Percentiles rank a stretch among this genome's conserved stretches.
Evolutionary conservation across 352 stramenopile species (phyloP).

Genomic region (Pythium chondricola): DNA sequence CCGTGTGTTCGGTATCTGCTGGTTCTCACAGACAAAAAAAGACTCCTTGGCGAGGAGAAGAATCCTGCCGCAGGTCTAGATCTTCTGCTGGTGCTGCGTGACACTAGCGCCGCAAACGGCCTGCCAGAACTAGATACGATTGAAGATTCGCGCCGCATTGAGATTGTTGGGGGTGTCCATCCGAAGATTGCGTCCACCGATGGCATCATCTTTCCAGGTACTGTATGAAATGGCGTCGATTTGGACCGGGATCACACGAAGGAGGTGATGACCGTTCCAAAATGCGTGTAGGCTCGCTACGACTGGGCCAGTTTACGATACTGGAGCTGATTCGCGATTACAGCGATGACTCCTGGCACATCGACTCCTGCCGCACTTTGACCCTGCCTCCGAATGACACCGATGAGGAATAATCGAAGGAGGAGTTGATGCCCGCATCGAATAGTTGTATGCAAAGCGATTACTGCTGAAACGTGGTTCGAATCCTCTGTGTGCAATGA

Average conservation of each 20-base stretch:
- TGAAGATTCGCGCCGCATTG: conserved; percentile 25
- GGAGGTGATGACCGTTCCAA: not conserved
- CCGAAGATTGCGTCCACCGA: conserved; percentile 32
- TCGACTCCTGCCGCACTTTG: conserved; percentile 20
- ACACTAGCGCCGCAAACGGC: conserved; percentile 31
- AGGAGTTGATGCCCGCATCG: too few species aligned
- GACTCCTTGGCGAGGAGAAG: conserved; percentile 47
- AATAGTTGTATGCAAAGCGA: too few species aligned
- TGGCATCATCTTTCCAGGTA: conserved; percentile 63
- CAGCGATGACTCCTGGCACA: conserved; percentile 40
- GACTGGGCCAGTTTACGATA: conserved; percentile 66
- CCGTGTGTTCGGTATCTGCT: too few species aligned
- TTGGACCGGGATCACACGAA: not conserved
- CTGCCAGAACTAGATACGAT: conserved; percentile 28
- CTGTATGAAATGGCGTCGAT: not conserved
- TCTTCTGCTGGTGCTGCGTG: conserved; percentile 59
- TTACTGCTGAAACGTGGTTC: too few species aligned
- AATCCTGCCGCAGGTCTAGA: conserved; percentile 44
- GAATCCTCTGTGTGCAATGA: too few species aligned
- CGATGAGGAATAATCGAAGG: conserved; percentile 5
- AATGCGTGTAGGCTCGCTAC: conserved; percentile 41
- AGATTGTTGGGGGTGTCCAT: conserved; percentile 55
- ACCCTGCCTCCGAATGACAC: conserved; percentile 11
- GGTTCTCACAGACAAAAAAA: conserved; percentile 5
- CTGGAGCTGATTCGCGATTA: conserved; percentile 51